These are phyloP conservation scores for Penicillium odoratum DNA, from an alignment of 495 filamentous ascomycete genomes.

Conservation along the genomic window DNA sequence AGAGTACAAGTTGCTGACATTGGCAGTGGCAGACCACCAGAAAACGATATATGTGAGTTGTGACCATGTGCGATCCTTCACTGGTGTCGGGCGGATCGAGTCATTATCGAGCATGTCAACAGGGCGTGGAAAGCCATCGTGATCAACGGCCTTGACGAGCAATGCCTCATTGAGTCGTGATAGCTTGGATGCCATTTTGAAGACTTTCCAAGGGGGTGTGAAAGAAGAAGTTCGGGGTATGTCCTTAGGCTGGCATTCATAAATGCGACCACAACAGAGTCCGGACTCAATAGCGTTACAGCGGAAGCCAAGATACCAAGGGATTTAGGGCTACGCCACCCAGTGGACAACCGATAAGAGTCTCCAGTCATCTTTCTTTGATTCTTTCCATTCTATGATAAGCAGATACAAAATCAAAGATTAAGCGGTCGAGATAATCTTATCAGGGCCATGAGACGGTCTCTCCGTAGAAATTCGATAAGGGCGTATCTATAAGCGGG, in stretches of 20 bases:
- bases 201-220: no score
- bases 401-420: neutral
- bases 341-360: neutral
- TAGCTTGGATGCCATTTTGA: slow-evolving; percentile 15
- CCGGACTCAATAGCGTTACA: neutral
- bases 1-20: slow-evolving; percentile 39
- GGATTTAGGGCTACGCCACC: neutral
- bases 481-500: neutral
- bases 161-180: slow-evolving; percentile 19
- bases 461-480: no score
- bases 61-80: slow-evolving; percentile 36
- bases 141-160: slow-evolving; percentile 24
- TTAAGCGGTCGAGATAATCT: slow-evolving; percentile 2
- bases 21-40: slow-evolving; percentile 43
- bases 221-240: no score
- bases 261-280: neutral
- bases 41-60: slow-evolving; percentile 40
- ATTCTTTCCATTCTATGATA: neutral
- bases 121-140: slow-evolving; percentile 19
- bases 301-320: neutral
- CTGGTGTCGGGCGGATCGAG: slow-evolving; percentile 36
- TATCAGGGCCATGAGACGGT: neutral
- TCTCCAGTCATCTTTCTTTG: neutral
- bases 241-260: no score
- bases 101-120: slow-evolving; percentile 36